Evolutionary conservation across 2,329 filamentous ascomycete genomes (phyloP).

Genomic region (Aspergillus fumigatus): DNA sequence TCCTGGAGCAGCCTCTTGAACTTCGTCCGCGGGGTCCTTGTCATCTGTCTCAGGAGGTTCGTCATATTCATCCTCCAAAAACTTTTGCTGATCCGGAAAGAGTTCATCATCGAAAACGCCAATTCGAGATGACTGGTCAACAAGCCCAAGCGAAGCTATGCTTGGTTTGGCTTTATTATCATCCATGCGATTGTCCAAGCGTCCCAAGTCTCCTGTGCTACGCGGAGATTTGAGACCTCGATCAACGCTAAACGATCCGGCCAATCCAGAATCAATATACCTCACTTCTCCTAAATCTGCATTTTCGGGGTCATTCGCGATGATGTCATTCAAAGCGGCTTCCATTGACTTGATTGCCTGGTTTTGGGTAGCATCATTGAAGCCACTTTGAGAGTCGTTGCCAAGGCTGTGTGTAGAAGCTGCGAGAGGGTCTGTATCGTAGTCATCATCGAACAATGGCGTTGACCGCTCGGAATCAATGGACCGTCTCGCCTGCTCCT

Average conservation of each 20-base stretch:
- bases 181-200: slow-evolving; percentile 38
- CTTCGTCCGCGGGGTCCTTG: slow-evolving; percentile 69
- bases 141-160: slow-evolving; percentile 83
- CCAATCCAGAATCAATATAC: slow-evolving; percentile 31
- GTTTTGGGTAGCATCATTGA: slow-evolving; percentile 57
- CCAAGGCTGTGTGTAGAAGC: slow-evolving; percentile 78
- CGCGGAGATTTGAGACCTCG: slow-evolving; percentile 51
- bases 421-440: slow-evolving; percentile 64
- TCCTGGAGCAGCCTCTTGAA: slow-evolving; percentile 90
- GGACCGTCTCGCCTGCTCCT: slow-evolving; percentile 57
- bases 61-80: slow-evolving; percentile 79
- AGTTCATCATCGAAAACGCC: slow-evolving; percentile 95
- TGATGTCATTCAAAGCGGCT: slow-evolving; percentile 83
- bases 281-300: slow-evolving; percentile 33
- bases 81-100: slow-evolving; percentile 78
- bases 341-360: slow-evolving; percentile 90
- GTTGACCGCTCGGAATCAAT: slow-evolving; percentile 60
- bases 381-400: slow-evolving; percentile 58
- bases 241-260: slow-evolving; percentile 50
- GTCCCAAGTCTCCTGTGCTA: slow-evolving; percentile 57
- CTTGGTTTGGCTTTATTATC: slow-evolving; percentile 66
- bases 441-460: slow-evolving; percentile 76
- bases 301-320: slow-evolving; percentile 66
- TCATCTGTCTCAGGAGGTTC: slow-evolving; percentile 58
- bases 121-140: slow-evolving; percentile 79